These are phyloP conservation scores for Alternaria sp. DNA, from an alignment of 2,329 filamentous ascomycete genomes.

Conservation along the genomic window DNA sequence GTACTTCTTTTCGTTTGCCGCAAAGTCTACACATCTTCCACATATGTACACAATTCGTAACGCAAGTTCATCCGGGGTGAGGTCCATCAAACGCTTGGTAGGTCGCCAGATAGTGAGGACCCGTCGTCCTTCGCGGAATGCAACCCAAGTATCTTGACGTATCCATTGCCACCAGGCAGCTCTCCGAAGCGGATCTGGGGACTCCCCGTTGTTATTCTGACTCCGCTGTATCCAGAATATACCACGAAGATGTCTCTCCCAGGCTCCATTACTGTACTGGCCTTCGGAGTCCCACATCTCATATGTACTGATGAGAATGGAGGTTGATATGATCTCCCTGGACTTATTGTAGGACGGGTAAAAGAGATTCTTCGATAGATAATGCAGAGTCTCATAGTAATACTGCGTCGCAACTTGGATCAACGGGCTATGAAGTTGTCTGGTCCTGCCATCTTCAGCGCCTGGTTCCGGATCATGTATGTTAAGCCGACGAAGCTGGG, in stretches of 20 bases:
- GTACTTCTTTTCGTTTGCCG: slow-evolving; percentile 58
- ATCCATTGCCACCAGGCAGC: slow-evolving; percentile 72
- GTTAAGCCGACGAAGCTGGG: slow-evolving; percentile 29
- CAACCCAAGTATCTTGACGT: slow-evolving; percentile 70
- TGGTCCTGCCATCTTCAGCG: slow-evolving; percentile 12
- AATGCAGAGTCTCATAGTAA: slow-evolving; percentile 69
- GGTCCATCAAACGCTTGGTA: slow-evolving; percentile 54
- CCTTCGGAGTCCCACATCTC: slow-evolving; percentile 69
- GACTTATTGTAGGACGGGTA: slow-evolving; percentile 65
- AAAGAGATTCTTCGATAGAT: slow-evolving; percentile 65
- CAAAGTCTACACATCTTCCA: slow-evolving; percentile 65
- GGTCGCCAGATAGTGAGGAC: slow-evolving; percentile 67
- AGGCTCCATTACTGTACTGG: slow-evolving; percentile 52
- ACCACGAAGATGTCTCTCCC: slow-evolving; percentile 69
- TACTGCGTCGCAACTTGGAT: slow-evolving; percentile 57
- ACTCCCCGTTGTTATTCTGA: slow-evolving; percentile 66
- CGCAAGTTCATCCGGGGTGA: slow-evolving; percentile 63
- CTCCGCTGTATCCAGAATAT: slow-evolving; percentile 72
- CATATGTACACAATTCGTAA: slow-evolving; percentile 62
- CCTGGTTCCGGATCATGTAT: slow-evolving; percentile 36
- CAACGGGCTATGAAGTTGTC: slow-evolving; percentile 35
- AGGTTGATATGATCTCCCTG: slow-evolving; percentile 65
- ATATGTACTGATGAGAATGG: slow-evolving; percentile 67
- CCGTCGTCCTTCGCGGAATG: slow-evolving; percentile 64
- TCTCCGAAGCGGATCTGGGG: slow-evolving; percentile 59